Percentiles rank a stretch among this genome's conserved stretches.
These are phyloP conservation scores for Balakata baccata DNA, from an alignment of 345 rosid genomes.

Conservation along the genomic window DNA sequence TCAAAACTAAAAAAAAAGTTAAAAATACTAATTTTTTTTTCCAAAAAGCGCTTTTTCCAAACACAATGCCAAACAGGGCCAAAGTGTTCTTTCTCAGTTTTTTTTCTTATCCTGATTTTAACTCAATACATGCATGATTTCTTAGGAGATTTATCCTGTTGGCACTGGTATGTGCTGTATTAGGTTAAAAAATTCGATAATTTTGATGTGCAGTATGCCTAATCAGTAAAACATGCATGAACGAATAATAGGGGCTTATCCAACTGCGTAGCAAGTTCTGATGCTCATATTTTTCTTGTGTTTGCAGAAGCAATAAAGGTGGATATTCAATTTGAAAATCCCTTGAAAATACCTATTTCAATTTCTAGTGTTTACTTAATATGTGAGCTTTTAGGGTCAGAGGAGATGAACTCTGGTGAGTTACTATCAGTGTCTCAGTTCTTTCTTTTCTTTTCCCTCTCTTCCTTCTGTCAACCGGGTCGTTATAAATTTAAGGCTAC, in stretches of 20 bases:
- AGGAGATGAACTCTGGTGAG: constrained; percentile 57
- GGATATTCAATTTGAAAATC: constrained; percentile 72
- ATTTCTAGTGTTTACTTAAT: constrained; percentile 67
- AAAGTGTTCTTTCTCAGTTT: too few species aligned
- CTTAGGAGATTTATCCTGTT: neutral
- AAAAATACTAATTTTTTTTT: too few species aligned
- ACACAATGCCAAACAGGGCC: too few species aligned
- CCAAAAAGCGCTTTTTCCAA: too few species aligned
- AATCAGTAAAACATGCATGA: neutral
- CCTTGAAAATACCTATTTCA: constrained; percentile 72
- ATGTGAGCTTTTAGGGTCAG: constrained; percentile 64
- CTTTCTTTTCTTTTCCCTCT: constrained; percentile 17
- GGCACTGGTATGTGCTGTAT: neutral
- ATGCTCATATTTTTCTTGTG: constrained; percentile 2
- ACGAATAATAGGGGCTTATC: neutral
- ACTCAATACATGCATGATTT: neutral
- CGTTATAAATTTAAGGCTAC: neutral
- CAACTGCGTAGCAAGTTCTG: constrained; percentile 3
- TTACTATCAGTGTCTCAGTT: constrained; percentile 23
- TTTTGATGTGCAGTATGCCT: neutral
- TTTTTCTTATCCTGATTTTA: too few species aligned
- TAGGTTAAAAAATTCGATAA: neutral
- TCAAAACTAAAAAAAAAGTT: too few species aligned
- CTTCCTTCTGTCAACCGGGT: neutral
- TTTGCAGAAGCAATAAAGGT: constrained; percentile 78